phyloP scores from a whole-genome alignment of 1,139 yeast species.

The Sugiyamaella paludigena region DNA sequence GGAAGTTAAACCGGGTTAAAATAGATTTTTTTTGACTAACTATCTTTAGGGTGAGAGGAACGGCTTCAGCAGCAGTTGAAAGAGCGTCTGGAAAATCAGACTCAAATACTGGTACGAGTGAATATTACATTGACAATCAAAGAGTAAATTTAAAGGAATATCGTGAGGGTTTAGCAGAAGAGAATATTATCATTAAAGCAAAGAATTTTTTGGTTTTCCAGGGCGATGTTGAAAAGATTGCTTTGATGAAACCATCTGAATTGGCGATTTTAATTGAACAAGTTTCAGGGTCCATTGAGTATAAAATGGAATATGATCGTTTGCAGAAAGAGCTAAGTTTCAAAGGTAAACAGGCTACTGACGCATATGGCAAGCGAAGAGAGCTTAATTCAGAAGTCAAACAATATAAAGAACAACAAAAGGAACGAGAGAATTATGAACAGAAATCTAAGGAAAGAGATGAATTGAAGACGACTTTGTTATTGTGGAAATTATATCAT shows the following conservation, averaged over 20 bases:
- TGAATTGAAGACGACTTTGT: constrained; percentile 48
- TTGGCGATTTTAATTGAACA: constrained; percentile 73
- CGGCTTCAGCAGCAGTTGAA: constrained; percentile 1
- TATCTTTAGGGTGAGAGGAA: constrained; percentile 9
- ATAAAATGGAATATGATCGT: constrained; percentile 62
- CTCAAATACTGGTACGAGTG: constrained; percentile 56
- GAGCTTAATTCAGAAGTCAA: constrained; percentile 72
- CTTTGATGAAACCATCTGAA: constrained; percentile 79
- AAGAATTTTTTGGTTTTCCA: constrained; percentile 91
- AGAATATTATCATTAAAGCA: constrained; percentile 84
- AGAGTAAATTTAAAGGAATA: constrained; percentile 66
- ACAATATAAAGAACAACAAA: constrained; percentile 74
- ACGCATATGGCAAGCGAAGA: constrained; percentile 69
- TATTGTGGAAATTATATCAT: constrained; percentile 68
- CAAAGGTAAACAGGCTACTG: constrained; percentile 56
- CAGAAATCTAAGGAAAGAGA: constrained; percentile 47
- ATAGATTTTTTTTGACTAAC: constrained; percentile 3
- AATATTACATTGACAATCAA: constrained; percentile 64
- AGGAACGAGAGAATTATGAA: constrained; percentile 70
- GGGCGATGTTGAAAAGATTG: constrained; percentile 94
- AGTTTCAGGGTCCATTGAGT: constrained; percentile 77
- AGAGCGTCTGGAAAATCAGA: constrained; percentile 2
- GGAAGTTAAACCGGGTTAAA: background rate
- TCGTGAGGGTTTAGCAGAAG: constrained; percentile 62
- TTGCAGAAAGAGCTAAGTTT: constrained; percentile 64